Evolutionary conservation across 176 grass and related monocot species (phyloP).

Genomic region (Coix lacrymajobi): DNA sequence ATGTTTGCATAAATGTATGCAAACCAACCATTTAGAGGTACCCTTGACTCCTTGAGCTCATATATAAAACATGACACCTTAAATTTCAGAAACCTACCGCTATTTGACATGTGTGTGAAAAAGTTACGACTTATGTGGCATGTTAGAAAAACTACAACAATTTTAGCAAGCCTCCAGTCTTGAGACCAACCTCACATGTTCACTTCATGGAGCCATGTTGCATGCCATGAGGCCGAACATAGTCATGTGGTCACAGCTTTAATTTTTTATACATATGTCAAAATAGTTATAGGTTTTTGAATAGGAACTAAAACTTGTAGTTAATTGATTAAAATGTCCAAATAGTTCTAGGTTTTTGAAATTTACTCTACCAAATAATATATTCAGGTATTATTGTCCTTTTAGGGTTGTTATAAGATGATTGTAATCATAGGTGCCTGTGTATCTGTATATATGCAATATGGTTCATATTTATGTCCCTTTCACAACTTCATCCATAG

Average conservation of each 20-base stretch:
- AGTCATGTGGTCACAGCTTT: not conserved
- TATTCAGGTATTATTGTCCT: not conserved
- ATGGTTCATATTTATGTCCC: not conserved
- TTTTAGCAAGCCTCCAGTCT: not conserved
- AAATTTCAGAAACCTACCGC: not conserved
- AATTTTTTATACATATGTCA: not conserved
- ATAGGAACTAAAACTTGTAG: not conserved
- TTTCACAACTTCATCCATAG: not conserved
- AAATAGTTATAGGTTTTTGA: not conserved
- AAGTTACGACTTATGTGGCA: not conserved
- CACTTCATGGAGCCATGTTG: not conserved
- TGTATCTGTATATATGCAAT: not conserved
- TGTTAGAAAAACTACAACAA: not conserved
- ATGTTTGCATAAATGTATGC: not conserved
- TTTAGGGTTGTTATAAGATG: conserved; percentile 11
- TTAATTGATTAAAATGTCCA: not conserved
- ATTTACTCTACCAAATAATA: not conserved
- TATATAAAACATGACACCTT: not conserved
- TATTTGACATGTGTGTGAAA: not conserved
- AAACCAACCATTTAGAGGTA: not conserved
- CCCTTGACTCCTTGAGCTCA: not conserved
- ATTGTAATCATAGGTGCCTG: not conserved
- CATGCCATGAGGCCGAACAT: not conserved
- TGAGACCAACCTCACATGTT: not conserved
- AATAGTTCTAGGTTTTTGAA: not conserved